A percentile compares a stretch with the other conserved stretches of the same genome.
Evolutionary conservation across 768 basidiomycete species (phyloP).

Genomic region (Mycena haematopus): DNA sequence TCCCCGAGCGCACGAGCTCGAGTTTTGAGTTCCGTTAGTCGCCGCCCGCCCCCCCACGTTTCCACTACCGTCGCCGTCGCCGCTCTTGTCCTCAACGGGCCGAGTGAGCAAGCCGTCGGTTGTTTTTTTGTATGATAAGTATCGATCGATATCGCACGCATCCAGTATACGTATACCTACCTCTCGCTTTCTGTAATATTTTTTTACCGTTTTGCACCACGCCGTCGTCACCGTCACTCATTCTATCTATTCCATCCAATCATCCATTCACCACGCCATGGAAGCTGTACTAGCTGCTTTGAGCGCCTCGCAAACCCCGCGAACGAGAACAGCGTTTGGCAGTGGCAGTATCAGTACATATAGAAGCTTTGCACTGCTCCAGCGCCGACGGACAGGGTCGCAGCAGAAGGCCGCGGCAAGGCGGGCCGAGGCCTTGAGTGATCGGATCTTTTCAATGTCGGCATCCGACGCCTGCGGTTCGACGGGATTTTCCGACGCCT

Average conservation of each 20-base stretch:
- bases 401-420: too few relatives aligned
- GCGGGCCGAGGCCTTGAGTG: too few relatives aligned
- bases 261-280: neutral
- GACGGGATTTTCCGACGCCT: too few relatives aligned
- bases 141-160: constrained; percentile 5
- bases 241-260: neutral
- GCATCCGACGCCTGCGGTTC: too few relatives aligned
- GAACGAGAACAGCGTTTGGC: too few relatives aligned
- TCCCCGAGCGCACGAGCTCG: constrained; percentile 74
- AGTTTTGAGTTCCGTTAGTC: constrained; percentile 86
- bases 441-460: too few relatives aligned
- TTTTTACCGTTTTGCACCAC: neutral
- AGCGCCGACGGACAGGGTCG: too few relatives aligned
- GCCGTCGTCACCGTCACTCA: neutral
- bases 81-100: neutral
- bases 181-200: constrained; percentile 14
- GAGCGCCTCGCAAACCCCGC: too few relatives aligned
- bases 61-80: neutral
- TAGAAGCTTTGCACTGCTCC: too few relatives aligned
- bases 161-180: constrained; percentile 8
- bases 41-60: neutral
- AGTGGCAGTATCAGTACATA: too few relatives aligned
- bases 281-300: too few relatives aligned
- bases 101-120: neutral
- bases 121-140: constrained; percentile 23